Conservation (phyloP, 257 asterid genomes). For the Fraxinus anomala region DNA sequence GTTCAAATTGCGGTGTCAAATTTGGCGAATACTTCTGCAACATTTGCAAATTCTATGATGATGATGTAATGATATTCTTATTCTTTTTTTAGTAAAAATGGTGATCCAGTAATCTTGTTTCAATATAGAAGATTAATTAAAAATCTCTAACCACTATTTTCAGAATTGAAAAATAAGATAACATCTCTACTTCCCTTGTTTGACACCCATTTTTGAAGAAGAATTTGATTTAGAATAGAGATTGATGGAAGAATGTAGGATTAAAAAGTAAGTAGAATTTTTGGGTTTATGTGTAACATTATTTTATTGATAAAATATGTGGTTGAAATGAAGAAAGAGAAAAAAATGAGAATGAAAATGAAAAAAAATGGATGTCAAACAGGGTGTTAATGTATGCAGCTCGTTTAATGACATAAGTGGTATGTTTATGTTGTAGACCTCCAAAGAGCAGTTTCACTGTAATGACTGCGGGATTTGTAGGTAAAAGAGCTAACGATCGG, state of each 20-base stretch:
- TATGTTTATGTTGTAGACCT: constrained; percentile 48
- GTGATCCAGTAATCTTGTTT: not conserved
- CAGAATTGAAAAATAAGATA: constrained; percentile 16
- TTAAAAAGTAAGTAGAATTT: too few species aligned
- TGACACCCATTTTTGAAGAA: too few species aligned
- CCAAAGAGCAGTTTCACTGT: constrained; percentile 79
- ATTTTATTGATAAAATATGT: too few species aligned
- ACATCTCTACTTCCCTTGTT: not conserved
- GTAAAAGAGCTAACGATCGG: constrained; percentile 41
- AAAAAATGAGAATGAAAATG: too few species aligned
- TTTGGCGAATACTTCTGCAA: constrained; percentile 87
- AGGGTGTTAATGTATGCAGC: not conserved
- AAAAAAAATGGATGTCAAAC: too few species aligned
- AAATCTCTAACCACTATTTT: constrained; percentile 16
- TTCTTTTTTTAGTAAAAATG: not conserved
- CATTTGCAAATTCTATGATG: constrained; percentile 81
- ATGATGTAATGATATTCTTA: constrained; percentile 56
- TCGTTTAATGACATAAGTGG: constrained; percentile 25
- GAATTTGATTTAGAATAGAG: too few species aligned
- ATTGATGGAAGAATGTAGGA: too few species aligned
- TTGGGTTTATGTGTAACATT: too few species aligned
- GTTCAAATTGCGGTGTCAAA: constrained; percentile 74
- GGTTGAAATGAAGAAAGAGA: too few species aligned
- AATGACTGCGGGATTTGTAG: constrained; percentile 94
- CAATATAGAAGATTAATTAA: not conserved